Base-by-base conservation (phyloP, 305 asterid species). In the Vinca major region DNA sequence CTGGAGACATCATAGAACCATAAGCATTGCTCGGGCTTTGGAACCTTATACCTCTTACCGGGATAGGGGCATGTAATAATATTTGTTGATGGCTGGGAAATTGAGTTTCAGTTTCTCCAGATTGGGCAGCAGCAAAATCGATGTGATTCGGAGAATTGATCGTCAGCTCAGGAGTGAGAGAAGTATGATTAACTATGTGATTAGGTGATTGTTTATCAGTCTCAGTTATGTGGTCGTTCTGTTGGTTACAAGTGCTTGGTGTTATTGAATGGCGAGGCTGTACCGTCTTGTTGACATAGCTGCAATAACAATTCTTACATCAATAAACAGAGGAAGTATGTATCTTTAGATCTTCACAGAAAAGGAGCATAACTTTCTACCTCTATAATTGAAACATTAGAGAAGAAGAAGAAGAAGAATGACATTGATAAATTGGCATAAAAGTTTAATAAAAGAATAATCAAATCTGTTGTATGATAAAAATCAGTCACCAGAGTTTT, bases 261-360 rank as follows among this genome's bases (percentile, higher is more conserved):
- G 87, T 79, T 33, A 79, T 73, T 33, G 85, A 74, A 33, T 53
- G 81, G 48, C 62, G 75, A 56, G 75, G 81, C 71, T 77, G 91
- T 62, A 71, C 12, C 17, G 80, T 82, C 86, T 72, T 85, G 67
- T 78, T 86, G 69, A 88, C 79, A 51, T 92, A 89, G 81, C 98
- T 92, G 95, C 81, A 81, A 47, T 66, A 41, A 65, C 51, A 67
- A 51, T 56, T 65, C 54, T 72, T 52, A 36, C 49, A 60, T 37
- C 71, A 57, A 49, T 77, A 20, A 26, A 48, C 33, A 62, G 33
- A 62, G 41, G 37, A 61, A 61, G 48, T 2, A 4, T 14, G 11
- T 3, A 13, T 13, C n/a, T 11, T 36, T 16, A 33, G 19, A 37
- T 47, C 13, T 53, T 52, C 0, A 2, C 14, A 49, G 26, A 39